These are phyloP conservation scores for Decorospora gaudefroyi DNA, from an alignment of 2,329 filamentous ascomycete genomes.

Conservation along the genomic window DNA sequence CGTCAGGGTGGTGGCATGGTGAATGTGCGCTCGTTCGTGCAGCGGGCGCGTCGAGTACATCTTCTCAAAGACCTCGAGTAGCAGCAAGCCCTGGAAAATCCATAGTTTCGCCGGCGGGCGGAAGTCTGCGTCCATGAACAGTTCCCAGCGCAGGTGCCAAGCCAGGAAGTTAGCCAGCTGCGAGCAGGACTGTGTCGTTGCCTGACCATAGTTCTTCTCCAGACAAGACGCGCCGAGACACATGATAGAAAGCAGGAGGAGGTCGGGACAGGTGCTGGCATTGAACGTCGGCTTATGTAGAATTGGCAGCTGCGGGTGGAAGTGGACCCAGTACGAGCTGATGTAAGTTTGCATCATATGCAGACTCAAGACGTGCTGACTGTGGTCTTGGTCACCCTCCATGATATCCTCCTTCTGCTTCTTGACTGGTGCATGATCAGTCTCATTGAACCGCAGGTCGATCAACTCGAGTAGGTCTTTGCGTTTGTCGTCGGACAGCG, in stretches of 20 bases:
- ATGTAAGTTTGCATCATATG: conserved; percentile 95
- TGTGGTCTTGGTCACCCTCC: conserved; percentile 72
- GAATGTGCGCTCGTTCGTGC: conserved; percentile 93
- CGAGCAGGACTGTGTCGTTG: conserved; percentile 74
- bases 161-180: conserved; percentile 87
- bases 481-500: conserved; percentile 85
- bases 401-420: conserved; percentile 77
- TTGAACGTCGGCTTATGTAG: conserved; percentile 93
- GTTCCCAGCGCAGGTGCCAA: conserved; percentile 92
- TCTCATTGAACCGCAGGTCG: conserved; percentile 78
- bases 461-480: conserved; percentile 83
- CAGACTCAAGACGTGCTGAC: conserved; percentile 71
- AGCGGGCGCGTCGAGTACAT: conserved; percentile 92
- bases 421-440: conserved; percentile 72
- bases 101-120: conserved; percentile 90
- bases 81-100: conserved; percentile 88
- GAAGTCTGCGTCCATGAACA: conserved; percentile 90
- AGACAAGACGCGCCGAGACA: conserved; percentile 88
- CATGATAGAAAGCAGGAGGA: conserved; percentile 86
- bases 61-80: conserved; percentile 95
- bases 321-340: conserved; percentile 89
- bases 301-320: conserved; percentile 92
- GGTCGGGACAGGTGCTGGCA: conserved; percentile 80
- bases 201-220: conserved; percentile 77
- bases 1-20: conserved; percentile 93